Conservation (phyloP, 768 basidiomycete genomes). For the Leccinum sublutescens region DNA sequence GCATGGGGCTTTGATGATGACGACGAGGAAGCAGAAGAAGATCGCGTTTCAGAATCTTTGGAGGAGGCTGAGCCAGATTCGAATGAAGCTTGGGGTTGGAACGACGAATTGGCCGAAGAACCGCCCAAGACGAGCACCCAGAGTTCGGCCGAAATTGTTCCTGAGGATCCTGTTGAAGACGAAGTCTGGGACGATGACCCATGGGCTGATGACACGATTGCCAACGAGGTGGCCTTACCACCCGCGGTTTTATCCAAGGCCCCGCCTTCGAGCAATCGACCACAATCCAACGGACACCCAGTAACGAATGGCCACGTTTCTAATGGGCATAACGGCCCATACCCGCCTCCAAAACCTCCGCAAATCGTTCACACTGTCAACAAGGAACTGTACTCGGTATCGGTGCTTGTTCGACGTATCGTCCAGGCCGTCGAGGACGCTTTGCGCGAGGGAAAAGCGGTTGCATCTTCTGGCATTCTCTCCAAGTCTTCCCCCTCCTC, state of each 20-base stretch:
- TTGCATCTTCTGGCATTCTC: constrained; percentile 58
- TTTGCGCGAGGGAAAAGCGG: constrained; percentile 64
- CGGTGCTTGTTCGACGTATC: constrained; percentile 53
- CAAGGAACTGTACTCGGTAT: constrained; percentile 59
- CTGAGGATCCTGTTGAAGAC: constrained; percentile 36
- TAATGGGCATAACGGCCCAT: constrained; percentile 13
- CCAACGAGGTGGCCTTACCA: constrained; percentile 29
- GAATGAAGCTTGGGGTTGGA: constrained; percentile 76
- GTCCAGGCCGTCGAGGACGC: constrained; percentile 57
- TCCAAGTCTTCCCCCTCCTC: constrained; percentile 30
- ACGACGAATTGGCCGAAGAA: constrained; percentile 41
- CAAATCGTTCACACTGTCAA: constrained; percentile 15
- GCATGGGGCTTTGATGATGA: constrained; percentile 59
- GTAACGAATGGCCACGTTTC: constrained; percentile 25
- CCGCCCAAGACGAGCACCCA: constrained; percentile 26
- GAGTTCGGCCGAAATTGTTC: constrained; percentile 8
- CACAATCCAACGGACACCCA: constrained; percentile 31
- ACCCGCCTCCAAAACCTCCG: constrained; percentile 16
- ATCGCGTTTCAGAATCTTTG: constrained; percentile 11
- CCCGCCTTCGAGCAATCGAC: constrained; percentile 46
- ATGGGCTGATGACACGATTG: constrained; percentile 52
- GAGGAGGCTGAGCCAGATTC: constrained; percentile 38
- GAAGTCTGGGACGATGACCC: constrained; percentile 67
- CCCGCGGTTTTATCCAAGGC: constrained; percentile 24
- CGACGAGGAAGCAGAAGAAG: constrained; percentile 23